Conservation (phyloP, 2,329 filamentous ascomycete species). For the Pezicula radicicola region DNA sequence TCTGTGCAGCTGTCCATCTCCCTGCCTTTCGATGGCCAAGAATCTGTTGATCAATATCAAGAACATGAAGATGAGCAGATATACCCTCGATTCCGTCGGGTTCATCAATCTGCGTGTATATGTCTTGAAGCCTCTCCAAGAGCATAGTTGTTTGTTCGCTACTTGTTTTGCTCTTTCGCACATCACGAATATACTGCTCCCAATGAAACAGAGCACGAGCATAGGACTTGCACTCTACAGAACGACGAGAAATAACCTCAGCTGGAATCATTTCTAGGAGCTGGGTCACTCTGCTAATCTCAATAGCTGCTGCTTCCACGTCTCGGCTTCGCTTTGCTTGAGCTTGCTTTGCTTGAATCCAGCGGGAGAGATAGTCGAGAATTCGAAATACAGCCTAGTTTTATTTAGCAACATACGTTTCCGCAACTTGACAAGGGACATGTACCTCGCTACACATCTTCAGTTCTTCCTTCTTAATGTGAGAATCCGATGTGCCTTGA, state of each 20-base stretch:
- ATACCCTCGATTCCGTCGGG: conserved; percentile 96
- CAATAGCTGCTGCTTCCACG: conserved; percentile 39
- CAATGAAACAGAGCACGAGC: conserved; percentile 90
- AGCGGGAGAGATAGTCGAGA: conserved; percentile 87
- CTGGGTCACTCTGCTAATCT: conserved; percentile 63
- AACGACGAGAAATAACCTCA: conserved; percentile 73
- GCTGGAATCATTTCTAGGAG: conserved; percentile 69
- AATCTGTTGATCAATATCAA: conserved; percentile 93
- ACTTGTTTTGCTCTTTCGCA: conserved; percentile 12
- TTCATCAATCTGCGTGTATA: conserved; percentile 97
- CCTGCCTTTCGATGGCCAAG: conserved; percentile 91
- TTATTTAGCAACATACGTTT: conserved; percentile 17
- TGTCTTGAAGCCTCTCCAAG: conserved; percentile 79
- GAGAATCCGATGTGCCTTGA: conserved; percentile 43
- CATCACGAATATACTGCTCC: conserved; percentile 79
- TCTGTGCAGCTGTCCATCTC: conserved; percentile 90
- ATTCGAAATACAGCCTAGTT: conserved; percentile 79
- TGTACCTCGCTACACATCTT: conserved; percentile 83
- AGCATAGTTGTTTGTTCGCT: conserved; percentile 58
- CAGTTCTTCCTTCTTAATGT: conserved; percentile 68
- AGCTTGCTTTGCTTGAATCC: conserved; percentile 67
- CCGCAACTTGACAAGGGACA: neutral
- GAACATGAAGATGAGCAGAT: conserved; percentile 76
- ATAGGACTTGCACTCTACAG: conserved; percentile 92
- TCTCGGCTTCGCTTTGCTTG: conserved; percentile 11